Conservation (phyloP, 306 rosid genomes). For the Cicer chorassanicum region DNA sequence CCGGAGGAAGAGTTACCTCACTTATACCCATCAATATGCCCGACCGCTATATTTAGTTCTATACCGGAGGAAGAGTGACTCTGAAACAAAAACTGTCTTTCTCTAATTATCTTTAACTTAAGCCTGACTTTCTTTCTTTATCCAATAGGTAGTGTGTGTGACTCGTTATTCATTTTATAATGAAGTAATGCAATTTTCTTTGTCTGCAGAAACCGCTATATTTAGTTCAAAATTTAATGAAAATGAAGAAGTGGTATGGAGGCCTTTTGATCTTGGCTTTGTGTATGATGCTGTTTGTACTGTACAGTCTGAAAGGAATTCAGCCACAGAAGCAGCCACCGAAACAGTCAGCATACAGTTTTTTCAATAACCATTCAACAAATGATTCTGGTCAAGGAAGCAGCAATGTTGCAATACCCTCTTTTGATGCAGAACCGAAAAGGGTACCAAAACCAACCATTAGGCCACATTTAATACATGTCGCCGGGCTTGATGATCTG, state of each 20-base stretch:
- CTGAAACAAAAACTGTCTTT: too few relatives aligned
- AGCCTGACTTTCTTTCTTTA: constrained; percentile 17
- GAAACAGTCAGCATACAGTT: constrained; percentile 65
- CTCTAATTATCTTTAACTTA: too few relatives aligned
- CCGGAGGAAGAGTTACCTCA: too few relatives aligned
- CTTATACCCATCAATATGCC: too few relatives aligned
- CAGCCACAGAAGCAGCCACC: constrained; percentile 62
- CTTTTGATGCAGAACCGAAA: constrained; percentile 44
- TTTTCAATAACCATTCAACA: constrained; percentile 59
- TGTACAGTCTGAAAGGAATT: constrained; percentile 60
- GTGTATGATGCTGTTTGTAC: constrained; percentile 58
- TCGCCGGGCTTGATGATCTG: constrained; percentile 69
- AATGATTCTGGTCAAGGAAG: constrained; percentile 44
- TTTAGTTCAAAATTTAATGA: constrained; percentile 44
- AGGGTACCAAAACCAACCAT: constrained; percentile 39
- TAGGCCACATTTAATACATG: constrained; percentile 58
- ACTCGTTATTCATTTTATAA: constrained; percentile 12
- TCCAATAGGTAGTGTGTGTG: neutral
- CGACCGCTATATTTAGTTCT: too few relatives aligned
- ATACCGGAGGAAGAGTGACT: too few relatives aligned
- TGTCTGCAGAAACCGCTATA: constrained; percentile 46
- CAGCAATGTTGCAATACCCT: constrained; percentile 34
- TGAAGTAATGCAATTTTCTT: constrained; percentile 28
- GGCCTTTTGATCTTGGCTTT: constrained; percentile 73
- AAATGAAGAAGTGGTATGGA: constrained; percentile 92